Evolutionary conservation across 208 protist species (phyloP).

Genomic region (Tritrichomonas foetus): DNA sequence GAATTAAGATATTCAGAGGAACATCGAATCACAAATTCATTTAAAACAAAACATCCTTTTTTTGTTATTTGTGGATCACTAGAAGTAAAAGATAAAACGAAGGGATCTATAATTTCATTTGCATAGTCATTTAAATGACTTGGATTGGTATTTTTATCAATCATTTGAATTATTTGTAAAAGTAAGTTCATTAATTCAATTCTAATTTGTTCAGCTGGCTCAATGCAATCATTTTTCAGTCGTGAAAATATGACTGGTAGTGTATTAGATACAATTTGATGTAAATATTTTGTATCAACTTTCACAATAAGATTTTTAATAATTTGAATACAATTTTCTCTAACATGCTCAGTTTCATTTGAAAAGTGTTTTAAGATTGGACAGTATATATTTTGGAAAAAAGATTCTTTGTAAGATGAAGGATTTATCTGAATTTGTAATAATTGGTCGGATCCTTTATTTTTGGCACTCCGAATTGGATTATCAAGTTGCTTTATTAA

Average conservation of each 20-base stretch:
- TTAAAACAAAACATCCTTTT: background rate
- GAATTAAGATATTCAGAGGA: background rate
- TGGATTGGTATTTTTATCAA: background rate
- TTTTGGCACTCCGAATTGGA: background rate
- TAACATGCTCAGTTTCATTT: background rate
- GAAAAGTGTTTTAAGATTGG: background rate
- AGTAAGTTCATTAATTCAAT: background rate
- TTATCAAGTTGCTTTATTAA: conserved; percentile 4
- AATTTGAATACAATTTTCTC: background rate
- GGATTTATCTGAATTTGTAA: background rate
- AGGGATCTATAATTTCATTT: background rate
- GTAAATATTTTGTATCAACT: background rate
- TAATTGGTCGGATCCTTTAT: background rate
- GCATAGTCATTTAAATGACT: background rate
- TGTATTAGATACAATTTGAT: background rate
- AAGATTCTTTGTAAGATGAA: background rate
- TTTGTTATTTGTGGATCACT: background rate
- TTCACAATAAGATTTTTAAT: background rate
- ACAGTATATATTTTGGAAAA: background rate
- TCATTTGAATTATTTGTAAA: background rate
- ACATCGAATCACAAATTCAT: background rate
- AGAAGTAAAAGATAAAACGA: background rate
- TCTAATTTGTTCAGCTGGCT: background rate
- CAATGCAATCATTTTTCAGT: background rate
- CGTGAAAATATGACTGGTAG: background rate